Percentiles rank a stretch among this genome's conserved stretches.
Conservation (phyloP, 2,329 filamentous ascomycete genomes). For the Basipetospora chlamydospora region DNA sequence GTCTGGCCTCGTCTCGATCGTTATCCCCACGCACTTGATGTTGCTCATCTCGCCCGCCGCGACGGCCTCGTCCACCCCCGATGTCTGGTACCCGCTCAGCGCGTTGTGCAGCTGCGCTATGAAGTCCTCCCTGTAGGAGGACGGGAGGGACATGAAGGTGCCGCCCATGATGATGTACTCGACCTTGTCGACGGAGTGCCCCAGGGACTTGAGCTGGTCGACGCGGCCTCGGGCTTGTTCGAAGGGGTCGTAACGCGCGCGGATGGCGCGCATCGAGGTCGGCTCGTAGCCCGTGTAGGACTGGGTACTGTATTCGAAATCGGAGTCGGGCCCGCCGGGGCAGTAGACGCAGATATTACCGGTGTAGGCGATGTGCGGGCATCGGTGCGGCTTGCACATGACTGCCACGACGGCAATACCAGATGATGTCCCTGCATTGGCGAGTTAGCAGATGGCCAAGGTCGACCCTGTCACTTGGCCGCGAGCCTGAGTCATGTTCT, state of each 20-base stretch:
- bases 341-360: constrained; percentile 99
- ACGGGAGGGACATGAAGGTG: constrained; percentile 92
- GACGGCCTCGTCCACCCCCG: constrained; percentile 89
- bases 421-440: constrained; percentile 63
- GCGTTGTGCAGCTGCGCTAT: constrained; percentile 95
- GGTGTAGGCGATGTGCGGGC: constrained; percentile 94
- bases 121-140: constrained; percentile 82
- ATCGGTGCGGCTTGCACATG: constrained; percentile 98
- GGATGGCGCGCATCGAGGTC: constrained; percentile 95
- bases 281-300: constrained; percentile 98
- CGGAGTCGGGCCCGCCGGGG: constrained; percentile 90
- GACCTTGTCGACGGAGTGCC: constrained; percentile 96
- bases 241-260: constrained; percentile 92
- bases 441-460: not conserved
- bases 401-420: constrained; percentile 97
- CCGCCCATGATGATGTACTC: constrained; percentile 99
- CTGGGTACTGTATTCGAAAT: constrained; percentile 98
- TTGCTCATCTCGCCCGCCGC: constrained; percentile 91
- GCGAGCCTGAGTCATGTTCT: too few relatives aligned
- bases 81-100: constrained; percentile 86
- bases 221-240: constrained; percentile 92
- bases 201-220: constrained; percentile 88
- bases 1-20: constrained; percentile 92
- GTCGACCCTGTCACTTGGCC: too few relatives aligned
- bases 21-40: constrained; percentile 95